phyloP scores from a whole-genome alignment of 305 asterid species.

The Fraxinus ornus region DNA sequence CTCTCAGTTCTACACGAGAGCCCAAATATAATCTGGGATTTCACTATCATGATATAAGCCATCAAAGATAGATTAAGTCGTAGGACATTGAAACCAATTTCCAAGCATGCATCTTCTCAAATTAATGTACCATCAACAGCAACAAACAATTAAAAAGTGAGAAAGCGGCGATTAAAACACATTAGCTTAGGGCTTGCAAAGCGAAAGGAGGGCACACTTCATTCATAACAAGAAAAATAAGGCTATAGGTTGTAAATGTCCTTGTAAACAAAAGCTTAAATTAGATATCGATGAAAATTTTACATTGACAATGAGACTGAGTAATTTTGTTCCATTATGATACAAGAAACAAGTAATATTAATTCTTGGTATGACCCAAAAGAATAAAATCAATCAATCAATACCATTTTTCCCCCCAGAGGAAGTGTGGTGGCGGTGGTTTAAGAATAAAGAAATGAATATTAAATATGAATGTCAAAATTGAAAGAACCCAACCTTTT shows the following conservation, averaged over 20 bases:
- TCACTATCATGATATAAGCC: background rate
- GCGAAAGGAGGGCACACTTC: background rate
- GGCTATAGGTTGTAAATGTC: background rate
- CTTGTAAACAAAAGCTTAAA: background rate
- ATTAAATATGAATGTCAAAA: background rate
- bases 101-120: background rate
- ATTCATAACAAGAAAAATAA: background rate
- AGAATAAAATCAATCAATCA: background rate
- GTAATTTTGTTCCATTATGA: background rate
- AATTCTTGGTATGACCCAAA: background rate
- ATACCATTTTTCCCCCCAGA: background rate
- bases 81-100: background rate
- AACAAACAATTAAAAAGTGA: background rate
- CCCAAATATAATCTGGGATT: background rate
- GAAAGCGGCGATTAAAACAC: background rate
- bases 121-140: background rate
- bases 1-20: background rate
- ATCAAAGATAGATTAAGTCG: background rate
- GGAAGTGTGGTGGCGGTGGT: background rate
- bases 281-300: background rate
- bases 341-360: background rate
- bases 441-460: background rate
- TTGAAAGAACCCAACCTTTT: background rate
- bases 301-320: background rate
- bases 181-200: background rate